These are phyloP conservation scores for Plectosphaerella sp. DNA, from an alignment of 2,329 filamentous ascomycete species.

Conservation along the genomic window DNA sequence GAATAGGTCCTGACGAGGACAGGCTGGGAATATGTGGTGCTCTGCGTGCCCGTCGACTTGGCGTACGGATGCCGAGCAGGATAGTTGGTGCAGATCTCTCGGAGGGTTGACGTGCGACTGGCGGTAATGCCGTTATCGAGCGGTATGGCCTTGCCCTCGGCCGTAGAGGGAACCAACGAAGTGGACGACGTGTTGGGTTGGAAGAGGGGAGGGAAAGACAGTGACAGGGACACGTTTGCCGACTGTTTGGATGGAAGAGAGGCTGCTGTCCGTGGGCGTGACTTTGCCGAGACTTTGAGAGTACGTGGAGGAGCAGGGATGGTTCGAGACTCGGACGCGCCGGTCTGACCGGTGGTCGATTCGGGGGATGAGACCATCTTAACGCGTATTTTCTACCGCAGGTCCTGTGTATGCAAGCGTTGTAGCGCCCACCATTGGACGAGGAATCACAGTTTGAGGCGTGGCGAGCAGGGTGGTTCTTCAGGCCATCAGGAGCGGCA, in stretches of 20 bases:
- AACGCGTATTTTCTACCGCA: background rate
- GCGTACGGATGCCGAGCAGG: constrained; percentile 53
- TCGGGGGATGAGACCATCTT: constrained; percentile 8
- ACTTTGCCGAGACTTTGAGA: constrained; percentile 3
- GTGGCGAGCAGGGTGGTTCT: too few species aligned
- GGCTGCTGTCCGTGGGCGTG: constrained; percentile 10
- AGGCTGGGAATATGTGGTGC: constrained; percentile 59
- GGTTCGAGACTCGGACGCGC: constrained; percentile 4
- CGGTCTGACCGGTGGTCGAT: constrained; percentile 4
- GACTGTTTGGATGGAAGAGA: constrained; percentile 5
- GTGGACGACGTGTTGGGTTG: constrained; percentile 47
- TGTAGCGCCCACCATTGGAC: too few species aligned
- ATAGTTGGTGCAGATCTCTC: constrained; percentile 54
- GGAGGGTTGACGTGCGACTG: constrained; percentile 54
- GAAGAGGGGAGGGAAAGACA: constrained; percentile 43
- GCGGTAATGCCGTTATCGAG: constrained; percentile 52
- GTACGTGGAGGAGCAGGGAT: constrained; percentile 1
- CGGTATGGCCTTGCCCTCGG: constrained; percentile 50
- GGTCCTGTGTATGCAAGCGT: constrained; percentile 4
- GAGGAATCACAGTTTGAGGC: too few species aligned
- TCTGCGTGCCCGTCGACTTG: constrained; percentile 51
- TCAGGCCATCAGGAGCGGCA: too few species aligned
- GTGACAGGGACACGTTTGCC: constrained; percentile 32
- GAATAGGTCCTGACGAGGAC: constrained; percentile 63
- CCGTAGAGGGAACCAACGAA: constrained; percentile 49